Evolutionary conservation across 2,329 filamentous ascomycete species (phyloP).

Genomic region (Phialophora macrospora): DNA sequence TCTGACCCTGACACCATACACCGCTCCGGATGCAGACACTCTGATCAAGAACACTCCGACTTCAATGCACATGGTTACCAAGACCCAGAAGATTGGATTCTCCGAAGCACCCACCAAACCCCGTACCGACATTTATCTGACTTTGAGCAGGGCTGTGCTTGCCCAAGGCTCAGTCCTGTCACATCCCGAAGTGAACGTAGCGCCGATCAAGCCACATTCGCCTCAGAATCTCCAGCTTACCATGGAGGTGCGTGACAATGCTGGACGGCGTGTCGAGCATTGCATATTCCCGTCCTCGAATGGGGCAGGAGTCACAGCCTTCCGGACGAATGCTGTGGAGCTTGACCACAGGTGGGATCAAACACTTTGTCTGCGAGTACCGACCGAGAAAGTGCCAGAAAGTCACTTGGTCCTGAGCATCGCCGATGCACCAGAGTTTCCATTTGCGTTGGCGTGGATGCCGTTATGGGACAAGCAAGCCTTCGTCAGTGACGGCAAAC

Average conservation of each 20-base stretch:
- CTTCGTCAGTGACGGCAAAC: slow-evolving; percentile 83
- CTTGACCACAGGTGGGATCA: slow-evolving; percentile 85
- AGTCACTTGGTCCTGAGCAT: slow-evolving; percentile 90
- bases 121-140: slow-evolving; percentile 93
- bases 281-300: slow-evolving; percentile 90
- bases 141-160: slow-evolving; percentile 77
- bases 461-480: slow-evolving; percentile 91
- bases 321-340: slow-evolving; percentile 82
- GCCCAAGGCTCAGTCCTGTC: slow-evolving; percentile 68
- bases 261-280: slow-evolving; percentile 80
- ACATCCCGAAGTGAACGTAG: slow-evolving; percentile 78
- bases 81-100: slow-evolving; percentile 90
- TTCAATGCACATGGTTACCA: slow-evolving; percentile 76
- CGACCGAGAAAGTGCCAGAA: slow-evolving; percentile 76
- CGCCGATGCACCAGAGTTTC: slow-evolving; percentile 81
- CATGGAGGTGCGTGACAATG: slow-evolving; percentile 79
- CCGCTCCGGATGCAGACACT: slow-evolving; percentile 74
- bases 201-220: slow-evolving; percentile 68
- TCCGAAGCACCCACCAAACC: slow-evolving; percentile 86
- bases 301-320: slow-evolving; percentile 75
- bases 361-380: slow-evolving; percentile 79
- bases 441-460: slow-evolving; percentile 90
- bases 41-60: slow-evolving; percentile 89
- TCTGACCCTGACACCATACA: slow-evolving; percentile 78
- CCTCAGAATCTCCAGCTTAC: slow-evolving; percentile 83